Evolutionary conservation across 768 basidiomycete genomes (phyloP), one percentile per base, ranked within the genome.

Genomic region (Kwoniella shandongensis): DNA sequence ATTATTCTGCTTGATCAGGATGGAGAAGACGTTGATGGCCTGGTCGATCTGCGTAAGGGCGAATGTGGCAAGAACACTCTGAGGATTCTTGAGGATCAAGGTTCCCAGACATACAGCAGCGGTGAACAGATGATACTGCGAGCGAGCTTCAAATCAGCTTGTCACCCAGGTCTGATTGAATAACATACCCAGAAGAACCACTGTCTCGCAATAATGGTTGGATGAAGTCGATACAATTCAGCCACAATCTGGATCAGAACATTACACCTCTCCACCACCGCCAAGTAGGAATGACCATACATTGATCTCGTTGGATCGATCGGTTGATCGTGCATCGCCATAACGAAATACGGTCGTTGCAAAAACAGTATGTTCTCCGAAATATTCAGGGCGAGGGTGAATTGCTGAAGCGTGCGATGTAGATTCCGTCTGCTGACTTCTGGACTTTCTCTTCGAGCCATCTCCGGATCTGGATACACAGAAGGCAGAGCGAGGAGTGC

Each of bases 51-150:
- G 52, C 1, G 32, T 35, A 13, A 65, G 32, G 8, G 66, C 66
- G 27, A 62, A 53, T 20, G 48, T 51, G 8, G 53, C 49, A 22
- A 65, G 45, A 12, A 44, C 51, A 30, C 50, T 62, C 3, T 62
- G 64, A 2, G 66, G 63, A 30, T 50, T 58, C 22, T 30, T 38
- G 11, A 68, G 45, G 20, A 65, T 51, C 39, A 65, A 44, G 18
- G 63, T 68, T 2, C 63, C 63, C 6, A 68, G 29, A 46, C 66
- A 68, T 11, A 62, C 57, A 3, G 66, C 66, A 3, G 66, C 61
- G 39, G 61, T 68, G 63, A 68, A 68, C 6, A 57, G 45, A 54
- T 68, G 66, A 27, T 68, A 68, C 66, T 67, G 50, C 8, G 1
- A 41, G 38, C 36, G 8, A 4, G 4, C 23, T 13, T 23, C 18